Evolutionary conservation across 495 filamentous ascomycete species (phyloP).

Genomic region (Mytilinidion resinicola): DNA sequence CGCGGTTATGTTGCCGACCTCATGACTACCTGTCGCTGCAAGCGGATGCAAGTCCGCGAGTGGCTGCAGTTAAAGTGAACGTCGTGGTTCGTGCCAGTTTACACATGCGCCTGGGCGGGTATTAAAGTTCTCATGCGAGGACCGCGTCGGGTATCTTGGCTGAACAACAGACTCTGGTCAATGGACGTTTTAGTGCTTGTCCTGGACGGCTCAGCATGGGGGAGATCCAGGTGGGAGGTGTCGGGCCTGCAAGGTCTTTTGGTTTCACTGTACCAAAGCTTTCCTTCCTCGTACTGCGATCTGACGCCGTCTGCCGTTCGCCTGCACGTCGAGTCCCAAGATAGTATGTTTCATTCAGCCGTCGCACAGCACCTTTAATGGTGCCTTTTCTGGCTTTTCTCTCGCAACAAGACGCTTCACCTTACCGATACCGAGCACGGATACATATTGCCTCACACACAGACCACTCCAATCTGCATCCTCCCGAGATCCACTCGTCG

Average conservation of each 20-base stretch:
- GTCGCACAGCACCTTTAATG: constrained; percentile 20
- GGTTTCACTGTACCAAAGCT: no score
- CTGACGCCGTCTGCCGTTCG: constrained; percentile 3
- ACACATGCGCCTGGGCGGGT: constrained; percentile 35
- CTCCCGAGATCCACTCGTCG: constrained; percentile 33
- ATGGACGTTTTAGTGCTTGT: constrained; percentile 27
- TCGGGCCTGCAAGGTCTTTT: constrained; percentile 16
- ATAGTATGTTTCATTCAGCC: background rate
- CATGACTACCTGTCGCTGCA: constrained; percentile 34
- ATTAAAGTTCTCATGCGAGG: constrained; percentile 32
- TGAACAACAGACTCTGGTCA: constrained; percentile 37
- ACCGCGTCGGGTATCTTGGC: constrained; percentile 34
- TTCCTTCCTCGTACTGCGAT: no score
- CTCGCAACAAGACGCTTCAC: background rate
- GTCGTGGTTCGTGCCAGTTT: background rate
- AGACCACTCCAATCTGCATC: constrained; percentile 20
- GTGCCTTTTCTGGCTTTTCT: constrained; percentile 10
- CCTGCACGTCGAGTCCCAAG: constrained; percentile 17
- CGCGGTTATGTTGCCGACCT: constrained; percentile 45
- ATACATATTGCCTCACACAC: constrained; percentile 28
- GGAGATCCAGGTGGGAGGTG: constrained; percentile 31
- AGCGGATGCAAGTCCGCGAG: no score
- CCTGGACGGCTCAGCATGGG: constrained; percentile 18
- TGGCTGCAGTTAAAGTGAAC: constrained; percentile 22
- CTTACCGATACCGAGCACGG: background rate